Evolutionary conservation across 2,329 filamentous ascomycete species (phyloP).

Genomic region (Dryadomyces quercivorus): DNA sequence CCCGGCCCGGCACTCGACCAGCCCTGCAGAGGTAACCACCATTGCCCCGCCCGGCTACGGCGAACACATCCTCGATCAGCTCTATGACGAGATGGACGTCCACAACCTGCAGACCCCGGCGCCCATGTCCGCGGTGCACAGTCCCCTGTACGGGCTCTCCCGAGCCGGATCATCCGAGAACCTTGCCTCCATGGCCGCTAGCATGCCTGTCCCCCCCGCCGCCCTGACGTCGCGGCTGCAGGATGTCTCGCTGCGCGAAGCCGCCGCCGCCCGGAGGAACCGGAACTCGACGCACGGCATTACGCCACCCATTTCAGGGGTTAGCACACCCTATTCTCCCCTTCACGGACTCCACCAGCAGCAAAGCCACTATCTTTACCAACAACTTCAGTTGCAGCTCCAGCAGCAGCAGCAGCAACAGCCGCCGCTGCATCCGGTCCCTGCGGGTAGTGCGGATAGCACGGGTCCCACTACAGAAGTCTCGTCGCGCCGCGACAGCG

Average conservation of each 20-base stretch:
- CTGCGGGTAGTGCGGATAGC: not conserved
- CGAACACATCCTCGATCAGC: slow-evolving; percentile 75
- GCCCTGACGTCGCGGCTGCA: slow-evolving; percentile 56
- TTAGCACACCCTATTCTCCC: slow-evolving; percentile 28
- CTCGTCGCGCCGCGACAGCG: slow-evolving; percentile 42
- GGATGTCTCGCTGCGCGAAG: slow-evolving; percentile 40
- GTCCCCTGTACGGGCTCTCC: slow-evolving; percentile 61
- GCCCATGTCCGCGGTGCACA: slow-evolving; percentile 61
- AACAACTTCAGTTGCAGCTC: not conserved
- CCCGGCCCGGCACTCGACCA: slow-evolving; percentile 37
- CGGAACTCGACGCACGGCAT: slow-evolving; percentile 25
- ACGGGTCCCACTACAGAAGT: slow-evolving; percentile 22
- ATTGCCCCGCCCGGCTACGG: slow-evolving; percentile 88
- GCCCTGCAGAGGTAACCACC: slow-evolving; percentile 38
- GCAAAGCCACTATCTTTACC: not conserved
- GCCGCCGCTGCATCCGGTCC: slow-evolving; percentile 11
- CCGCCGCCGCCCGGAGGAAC: slow-evolving; percentile 23
- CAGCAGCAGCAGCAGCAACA: slow-evolving; percentile 13
- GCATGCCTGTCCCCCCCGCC: slow-evolving; percentile 34
- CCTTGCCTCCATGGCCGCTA: slow-evolving; percentile 45
- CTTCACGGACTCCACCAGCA: slow-evolving; percentile 15
- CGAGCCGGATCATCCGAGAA: slow-evolving; percentile 74
- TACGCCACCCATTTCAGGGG: slow-evolving; percentile 21
- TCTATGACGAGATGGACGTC: slow-evolving; percentile 79
- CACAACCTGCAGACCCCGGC: slow-evolving; percentile 71